Evolutionary conservation across 805 yeast species (phyloP), one percentile per base, ranked within the genome.

Genomic region (Komagataella kurtzmanii): DNA sequence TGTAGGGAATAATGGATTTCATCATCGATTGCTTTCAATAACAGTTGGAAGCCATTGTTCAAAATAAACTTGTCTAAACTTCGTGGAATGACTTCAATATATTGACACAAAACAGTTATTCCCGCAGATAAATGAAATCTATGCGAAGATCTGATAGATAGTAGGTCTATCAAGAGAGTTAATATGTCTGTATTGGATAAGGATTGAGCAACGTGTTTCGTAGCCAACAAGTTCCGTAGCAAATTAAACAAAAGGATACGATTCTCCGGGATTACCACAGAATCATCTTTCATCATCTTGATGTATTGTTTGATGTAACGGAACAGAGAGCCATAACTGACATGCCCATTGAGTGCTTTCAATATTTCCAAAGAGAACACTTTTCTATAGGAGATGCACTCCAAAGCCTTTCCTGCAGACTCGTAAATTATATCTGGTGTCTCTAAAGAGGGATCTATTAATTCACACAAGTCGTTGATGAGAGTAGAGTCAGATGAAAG

Each of bases 271-370:
- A 59, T 49, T 5, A 62, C 66, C 5, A 56, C 54, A 54, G 66
- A 72, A 1, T 76, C 73, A 7, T 69, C 66, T 49, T 70, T 65
- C 43, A 80, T 57, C 46, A 73, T 66, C 53, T 80, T 78, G 51
- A 78, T 70, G n/a, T 88, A 77, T 46, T 72, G 72, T 52, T 90
- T 76, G 24, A 89, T 63, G 30, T 83, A 76, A 59, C 86, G 89
- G 67, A 85, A 86, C 45, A 90, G 61, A 10, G 81, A 67, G 1
- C 97, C 97, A 65, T 90, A 96, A 54, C 82, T 80, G 45, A 90
- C 88, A 62, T 88, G 88, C 7, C 93, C 97, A 18, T 93, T 88
- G 56, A 89, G 64, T 10, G 86, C 81, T 53, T 88, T 74, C 51
- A 89, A 72, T 19, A 90, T 73, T 57, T 89, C 97, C 49, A 83